Evolutionary conservation across 192 early-diverging fungal species (phyloP), one percentile per base, ranked within the genome.

Genomic region (Martensiomyces pterosporus): DNA sequence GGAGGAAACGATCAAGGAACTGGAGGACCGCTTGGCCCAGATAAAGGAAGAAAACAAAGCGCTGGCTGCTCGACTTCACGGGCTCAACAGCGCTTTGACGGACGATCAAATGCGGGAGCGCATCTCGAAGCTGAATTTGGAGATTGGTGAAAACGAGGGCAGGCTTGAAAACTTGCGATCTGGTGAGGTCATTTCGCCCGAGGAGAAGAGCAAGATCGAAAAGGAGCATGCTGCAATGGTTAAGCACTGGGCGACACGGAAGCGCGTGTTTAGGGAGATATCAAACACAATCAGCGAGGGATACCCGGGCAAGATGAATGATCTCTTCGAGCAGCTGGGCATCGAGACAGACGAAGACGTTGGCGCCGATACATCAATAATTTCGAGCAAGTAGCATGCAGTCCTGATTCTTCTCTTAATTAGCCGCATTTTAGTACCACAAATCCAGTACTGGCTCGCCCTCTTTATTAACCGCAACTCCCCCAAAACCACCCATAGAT

Each of bases 261-360:
- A 79, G 57, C 64, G 73, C 46, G 71, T 78, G 64, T 82, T 84
- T 44, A 78, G 72, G 29, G 69, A 78, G 35, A 70, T 78, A 14
- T 69, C 71, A 35, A 67, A 64, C 21, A 37, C 65, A 8, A 76
- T 82, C 22, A 59, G 59, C 14, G 82, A 84, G 50, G 75, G 64
- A 8, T 66, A 82, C 36, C 70, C 60, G 17, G 61, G 61, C 9
- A 82, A 78, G 55, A 42, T 76, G 19, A 60, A 55, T 24, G 77
- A 79, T 25, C 57, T 82, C 18, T 64, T 74, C 47, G 78, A 74
- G 39, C 64, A 77, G 41, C 36, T 84, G 14, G 80, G 80, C 19
- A 60, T 84, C 26, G 82, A 84, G 48, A 82, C 80, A 0, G 82
- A 83, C 46, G 79, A 83, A 43, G 48, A 54, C 16, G 77, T 29